Evolutionary conservation across 805 yeast genomes (phyloP).

Genomic region (Candida multigemmis): DNA sequence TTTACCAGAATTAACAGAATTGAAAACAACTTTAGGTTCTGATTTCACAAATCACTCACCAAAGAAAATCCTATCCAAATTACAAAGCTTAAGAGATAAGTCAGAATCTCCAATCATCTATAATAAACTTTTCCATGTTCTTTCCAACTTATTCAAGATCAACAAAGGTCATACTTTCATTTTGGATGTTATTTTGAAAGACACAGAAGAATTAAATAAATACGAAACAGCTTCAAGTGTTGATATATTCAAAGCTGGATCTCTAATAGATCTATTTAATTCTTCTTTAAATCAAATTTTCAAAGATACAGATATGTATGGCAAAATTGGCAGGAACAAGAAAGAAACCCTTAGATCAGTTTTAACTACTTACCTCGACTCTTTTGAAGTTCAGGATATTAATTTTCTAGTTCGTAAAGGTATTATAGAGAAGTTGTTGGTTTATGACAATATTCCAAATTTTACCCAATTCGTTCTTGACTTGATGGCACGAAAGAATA

Average conservation of each 20-base stretch:
- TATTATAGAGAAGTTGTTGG: no score
- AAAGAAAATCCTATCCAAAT: constrained; percentile 1
- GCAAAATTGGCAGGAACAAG: background rate
- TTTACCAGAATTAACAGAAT: constrained; percentile 15
- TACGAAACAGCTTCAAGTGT: constrained; percentile 8
- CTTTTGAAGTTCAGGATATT: no score
- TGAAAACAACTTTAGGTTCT: constrained; percentile 7
- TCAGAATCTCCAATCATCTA: no score
- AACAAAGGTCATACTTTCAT: constrained; percentile 22
- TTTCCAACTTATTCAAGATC: constrained; percentile 18
- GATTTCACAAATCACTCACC: constrained; percentile 8
- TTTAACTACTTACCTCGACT: constrained; percentile 1
- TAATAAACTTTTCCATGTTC: constrained; percentile 16
- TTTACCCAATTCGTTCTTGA: no score
- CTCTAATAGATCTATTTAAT: no score
- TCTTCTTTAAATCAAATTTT: no score
- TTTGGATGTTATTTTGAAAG: constrained; percentile 24
- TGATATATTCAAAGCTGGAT: background rate
- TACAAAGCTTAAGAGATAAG: no score
- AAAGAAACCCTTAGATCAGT: constrained; percentile 1
- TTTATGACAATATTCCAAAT: no score
- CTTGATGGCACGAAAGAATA: background rate
- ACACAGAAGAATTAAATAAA: constrained; percentile 15
- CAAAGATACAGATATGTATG: no score
- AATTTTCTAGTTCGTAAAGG: no score